Base-by-base conservation (phyloP, 768 basidiomycete genomes). In the Boletus reticuloceps region DNA sequence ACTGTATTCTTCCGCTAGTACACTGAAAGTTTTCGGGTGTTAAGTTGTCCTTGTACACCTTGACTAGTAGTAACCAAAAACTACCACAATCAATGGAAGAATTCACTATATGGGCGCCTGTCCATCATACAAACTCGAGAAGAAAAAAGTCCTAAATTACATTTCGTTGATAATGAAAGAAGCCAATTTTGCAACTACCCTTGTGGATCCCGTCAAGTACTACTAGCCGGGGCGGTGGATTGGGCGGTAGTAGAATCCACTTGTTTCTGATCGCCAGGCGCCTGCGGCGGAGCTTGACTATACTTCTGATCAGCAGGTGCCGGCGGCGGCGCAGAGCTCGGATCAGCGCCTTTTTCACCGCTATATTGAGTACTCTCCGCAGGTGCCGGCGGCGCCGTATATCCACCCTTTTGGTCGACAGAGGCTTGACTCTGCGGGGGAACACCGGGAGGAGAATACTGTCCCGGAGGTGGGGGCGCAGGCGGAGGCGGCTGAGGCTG, bases 181-280 rank as follows among this genome's bases (percentile, higher is more conserved):
- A 25, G 6, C 27, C 11, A 13, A 29, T 38, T 22, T 25, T 43
- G 12, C 14, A 14, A 8, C 17, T 9, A 3, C 16, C 19, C 36
- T 52, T 31, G 20, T 53, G 14, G 14, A 32, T 32, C 25, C 17
- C 20, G 3, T 64, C 51, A 59, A 44, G 41, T 39, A 9, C 36
- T 36, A 1, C 48, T 9, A 16, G 50, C 13, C 5, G 54, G 29
- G 11, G 50, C 37, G 5, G 40, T 9, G 5, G 39, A 22, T n/a
- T 39, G 49, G 0, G 42, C n/a, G 10, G 38, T 19, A 11, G 53
- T 19, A 11, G 53, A 0, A 7, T 37, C 62, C 12, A 32, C 38
- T 31, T 17, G 17, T 40, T 62, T 61, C 42, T 61, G 59, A 29
- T 57, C 58, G 9, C 8, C 7, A 16, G 51, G 45, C 34, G 20